Conservation (phyloP, 2,329 filamentous ascomycete species). For the Achaetomium macrosporum region DNA sequence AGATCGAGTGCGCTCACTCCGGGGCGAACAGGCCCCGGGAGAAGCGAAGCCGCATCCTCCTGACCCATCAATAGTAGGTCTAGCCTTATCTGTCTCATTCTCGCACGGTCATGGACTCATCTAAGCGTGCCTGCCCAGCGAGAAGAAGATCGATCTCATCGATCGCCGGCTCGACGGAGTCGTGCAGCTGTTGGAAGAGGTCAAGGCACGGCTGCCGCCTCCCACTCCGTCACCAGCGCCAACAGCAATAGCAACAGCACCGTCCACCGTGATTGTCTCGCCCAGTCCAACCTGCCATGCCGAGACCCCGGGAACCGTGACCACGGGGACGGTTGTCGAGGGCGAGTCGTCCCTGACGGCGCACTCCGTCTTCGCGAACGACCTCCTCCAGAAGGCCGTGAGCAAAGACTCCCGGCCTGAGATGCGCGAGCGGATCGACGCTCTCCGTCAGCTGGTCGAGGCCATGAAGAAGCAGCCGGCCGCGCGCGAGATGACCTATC, state of each 20-base stretch:
- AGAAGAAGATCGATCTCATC: slow-evolving; percentile 36
- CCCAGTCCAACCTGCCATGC: slow-evolving; percentile 12
- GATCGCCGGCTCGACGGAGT: slow-evolving; percentile 33
- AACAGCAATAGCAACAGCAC: background rate
- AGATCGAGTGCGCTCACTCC: slow-evolving; percentile 33
- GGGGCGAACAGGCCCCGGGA: slow-evolving; percentile 30
- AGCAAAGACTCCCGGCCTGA: slow-evolving; percentile 28
- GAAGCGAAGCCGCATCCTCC: slow-evolving; percentile 33
- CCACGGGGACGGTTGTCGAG: slow-evolving; percentile 34
- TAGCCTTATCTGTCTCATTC: background rate
- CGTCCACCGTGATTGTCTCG: slow-evolving; percentile 3
- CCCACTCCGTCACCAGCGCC: background rate
- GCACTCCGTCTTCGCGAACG: slow-evolving; percentile 42
- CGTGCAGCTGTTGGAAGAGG: slow-evolving; percentile 30
- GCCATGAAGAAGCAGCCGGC: slow-evolving; percentile 26
- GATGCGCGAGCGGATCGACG: slow-evolving; percentile 32
- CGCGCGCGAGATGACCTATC: slow-evolving; percentile 25
- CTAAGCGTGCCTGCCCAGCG: slow-evolving; percentile 24
- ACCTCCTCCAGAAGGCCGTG: slow-evolving; percentile 37
- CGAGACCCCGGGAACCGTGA: slow-evolving; percentile 3
- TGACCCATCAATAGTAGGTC: slow-evolving; percentile 35
- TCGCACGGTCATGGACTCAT: background rate
- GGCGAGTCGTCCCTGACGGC: slow-evolving; percentile 42
- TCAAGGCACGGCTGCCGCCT: slow-evolving; percentile 22
- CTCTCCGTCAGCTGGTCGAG: slow-evolving; percentile 30